Base-by-base conservation (phyloP, 2,329 filamentous ascomycete species). In the Alternaria burnsii region DNA sequence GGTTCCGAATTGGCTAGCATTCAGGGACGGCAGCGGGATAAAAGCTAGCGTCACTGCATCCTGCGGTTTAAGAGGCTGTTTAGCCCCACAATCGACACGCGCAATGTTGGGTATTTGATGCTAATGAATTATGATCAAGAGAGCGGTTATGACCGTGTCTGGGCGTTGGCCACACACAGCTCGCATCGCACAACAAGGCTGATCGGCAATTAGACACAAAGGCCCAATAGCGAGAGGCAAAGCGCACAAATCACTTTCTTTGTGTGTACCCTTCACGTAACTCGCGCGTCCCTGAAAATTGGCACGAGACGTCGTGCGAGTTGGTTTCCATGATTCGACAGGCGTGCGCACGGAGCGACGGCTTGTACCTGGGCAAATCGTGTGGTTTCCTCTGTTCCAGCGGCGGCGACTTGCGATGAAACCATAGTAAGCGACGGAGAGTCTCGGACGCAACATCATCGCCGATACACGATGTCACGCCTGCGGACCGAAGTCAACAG, bases 1-100 rank as follows among this genome's bases (percentile, higher is more conserved):
- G 65, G 73, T 69, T 68, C 70, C 70, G 66, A 70, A 75, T 68
- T 72, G 70, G 75, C 71, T 68, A 67, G 67, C 70, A 72, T 69
- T 63, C 73, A 67, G 70, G 67, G 61, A 70, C 63, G 68, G 71
- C 70, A 72, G 68, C 71, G 70, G 73, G 70, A 70, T 68, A 65
- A 69, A 55, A 64, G 64, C 62, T 70, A 72, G 72, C 69, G 68
- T 66, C 38, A 55, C 61, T 68, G 66, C 62, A 58, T 65, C 48
- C 48, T 66, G 66, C 61, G 55, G 63, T 71, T 70, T 71, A 64
- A 74, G 67, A 69, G 41, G 54, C 58, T 59, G 59, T 66, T 67
- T 65, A 67, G 73, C 70, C 73, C 69, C 66, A 68, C 72, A 60
- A 52, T 52, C 67, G 67, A 74, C 60, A 71, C 73, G 71, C 66